Conservation (phyloP, 2,329 filamentous ascomycete genomes). For the Camillea tinctor region DNA sequence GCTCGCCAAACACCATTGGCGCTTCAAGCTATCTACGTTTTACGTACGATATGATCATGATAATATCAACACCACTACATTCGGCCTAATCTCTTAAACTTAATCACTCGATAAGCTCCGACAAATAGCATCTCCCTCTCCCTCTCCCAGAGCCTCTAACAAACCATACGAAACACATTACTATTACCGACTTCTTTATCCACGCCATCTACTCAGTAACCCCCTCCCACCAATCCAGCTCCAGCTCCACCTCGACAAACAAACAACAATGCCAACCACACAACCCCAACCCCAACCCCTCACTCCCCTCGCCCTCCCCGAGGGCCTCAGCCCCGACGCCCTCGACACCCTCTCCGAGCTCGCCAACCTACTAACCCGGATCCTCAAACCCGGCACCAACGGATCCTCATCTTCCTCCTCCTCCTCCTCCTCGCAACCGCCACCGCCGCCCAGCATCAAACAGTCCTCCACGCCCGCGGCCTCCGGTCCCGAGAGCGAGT, state of each 20-base stretch:
- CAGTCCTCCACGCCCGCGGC: conserved; percentile 32
- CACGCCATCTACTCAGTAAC: not conserved
- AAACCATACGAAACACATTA: too few species aligned
- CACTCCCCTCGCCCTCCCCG: conserved; percentile 50
- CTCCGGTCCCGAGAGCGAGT: conserved; percentile 21
- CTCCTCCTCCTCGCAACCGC: conserved; percentile 35
- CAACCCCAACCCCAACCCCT: conserved; percentile 23
- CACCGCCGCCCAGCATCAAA: conserved; percentile 17
- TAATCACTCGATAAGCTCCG: too few species aligned
- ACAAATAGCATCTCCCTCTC: not conserved
- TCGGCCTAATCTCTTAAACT: too few species aligned
- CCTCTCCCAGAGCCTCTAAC: too few species aligned
- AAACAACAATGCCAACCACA: conserved; percentile 13
- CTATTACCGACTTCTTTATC: too few species aligned
- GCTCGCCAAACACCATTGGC: too few species aligned
- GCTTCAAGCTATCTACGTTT: too few species aligned
- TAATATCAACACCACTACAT: too few species aligned
- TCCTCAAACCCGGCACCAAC: conserved; percentile 49
- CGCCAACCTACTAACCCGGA: conserved; percentile 71
- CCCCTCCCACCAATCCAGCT: not conserved
- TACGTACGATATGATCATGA: not conserved
- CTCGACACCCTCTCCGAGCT: conserved; percentile 86
- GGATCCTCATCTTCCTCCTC: conserved; percentile 18
- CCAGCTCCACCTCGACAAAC: not conserved
- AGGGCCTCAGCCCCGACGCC: conserved; percentile 72